These are phyloP conservation scores for Psophocarpus tetragonolobus DNA, from an alignment of 306 rosid species.

Conservation along the genomic window DNA sequence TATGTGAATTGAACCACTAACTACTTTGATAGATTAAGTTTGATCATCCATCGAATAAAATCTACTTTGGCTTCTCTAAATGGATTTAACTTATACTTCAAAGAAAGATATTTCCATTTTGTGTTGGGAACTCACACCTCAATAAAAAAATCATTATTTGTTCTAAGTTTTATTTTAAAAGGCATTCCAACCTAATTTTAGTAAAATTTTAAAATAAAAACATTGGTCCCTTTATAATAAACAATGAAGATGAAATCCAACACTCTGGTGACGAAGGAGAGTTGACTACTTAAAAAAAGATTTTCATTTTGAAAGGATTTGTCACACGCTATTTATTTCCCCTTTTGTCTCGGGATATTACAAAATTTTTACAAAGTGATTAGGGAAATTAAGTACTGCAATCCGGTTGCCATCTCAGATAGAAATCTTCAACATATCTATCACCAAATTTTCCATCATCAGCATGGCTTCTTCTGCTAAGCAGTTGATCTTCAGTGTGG, in stretches of 20 bases:
- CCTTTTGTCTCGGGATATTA: too few relatives aligned
- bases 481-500: slow-evolving; percentile 22
- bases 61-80: too few relatives aligned
- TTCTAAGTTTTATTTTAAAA: too few relatives aligned
- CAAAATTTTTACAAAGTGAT: background rate
- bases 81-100: too few relatives aligned
- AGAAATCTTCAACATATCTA: slow-evolving; percentile 56
- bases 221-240: background rate
- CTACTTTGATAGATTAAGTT: too few relatives aligned
- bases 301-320: background rate
- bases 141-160: background rate
- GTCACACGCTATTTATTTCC: too few relatives aligned
- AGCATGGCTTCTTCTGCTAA: slow-evolving; percentile 37
- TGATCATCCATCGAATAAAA: too few relatives aligned
- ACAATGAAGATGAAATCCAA: background rate
- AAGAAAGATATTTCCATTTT: too few relatives aligned
- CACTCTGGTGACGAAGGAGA: background rate
- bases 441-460: slow-evolving; percentile 61
- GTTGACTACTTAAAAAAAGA: background rate
- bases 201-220: background rate
- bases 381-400: background rate
- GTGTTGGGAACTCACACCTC: too few relatives aligned
- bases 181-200: background rate
- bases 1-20: too few relatives aligned
- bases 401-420: slow-evolving; percentile 31